Evolutionary conservation across 2,329 filamentous ascomycete genomes (phyloP), one percentile per base, ranked within the genome.

Genomic region (Aphanoascus verrucosus): DNA sequence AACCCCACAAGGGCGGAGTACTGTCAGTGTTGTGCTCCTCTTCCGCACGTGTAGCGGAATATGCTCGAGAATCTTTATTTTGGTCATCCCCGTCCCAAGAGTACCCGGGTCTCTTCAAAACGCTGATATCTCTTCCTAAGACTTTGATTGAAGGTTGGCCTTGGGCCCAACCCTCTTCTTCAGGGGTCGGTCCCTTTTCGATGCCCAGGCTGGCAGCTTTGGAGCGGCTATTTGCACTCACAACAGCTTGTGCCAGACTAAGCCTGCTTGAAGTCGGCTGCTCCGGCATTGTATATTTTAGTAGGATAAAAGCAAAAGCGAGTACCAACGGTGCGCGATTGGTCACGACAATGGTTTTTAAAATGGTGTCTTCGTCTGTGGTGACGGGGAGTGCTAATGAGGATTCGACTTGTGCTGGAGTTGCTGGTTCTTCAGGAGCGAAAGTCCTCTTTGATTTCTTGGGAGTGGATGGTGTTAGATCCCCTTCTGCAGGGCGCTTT

Each of bases 261-360:
- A 94, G 72, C 45, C 87, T 77, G 64, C 87, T 91, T n/a, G 86
- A 93, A 2, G 84, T 75, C 2, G 88, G 88, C 65, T 95, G 89
- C 59, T 86, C 83, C 0, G 88, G 86, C 84, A 90, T 91, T 0
- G 87, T 94, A 64, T 85, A 83, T 44, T 85, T 83, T 45, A 94
- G 66, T 47, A 91, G 65, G 56, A 82, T 79, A 12, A 88, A 79
- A 0, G 85, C 82, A 67, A 94, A 94, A 0, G 88, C 88, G 4
- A 94, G 75, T 1, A 94, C 82, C 1, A 94, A 71, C 1, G 89
- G 88, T 1, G 89, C 88, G 38, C 89, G 77, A 62, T 94, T 94
- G 0, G 87, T 93, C 57, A 83, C 72, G 1, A 94, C 60, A 0
- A 74, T 71, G 0, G 79, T 79, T 1, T 70, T 67, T 12, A 74